These are phyloP conservation scores for Oleoguttula mirabilis DNA, from an alignment of 495 filamentous ascomycete species.

Conservation along the genomic window DNA sequence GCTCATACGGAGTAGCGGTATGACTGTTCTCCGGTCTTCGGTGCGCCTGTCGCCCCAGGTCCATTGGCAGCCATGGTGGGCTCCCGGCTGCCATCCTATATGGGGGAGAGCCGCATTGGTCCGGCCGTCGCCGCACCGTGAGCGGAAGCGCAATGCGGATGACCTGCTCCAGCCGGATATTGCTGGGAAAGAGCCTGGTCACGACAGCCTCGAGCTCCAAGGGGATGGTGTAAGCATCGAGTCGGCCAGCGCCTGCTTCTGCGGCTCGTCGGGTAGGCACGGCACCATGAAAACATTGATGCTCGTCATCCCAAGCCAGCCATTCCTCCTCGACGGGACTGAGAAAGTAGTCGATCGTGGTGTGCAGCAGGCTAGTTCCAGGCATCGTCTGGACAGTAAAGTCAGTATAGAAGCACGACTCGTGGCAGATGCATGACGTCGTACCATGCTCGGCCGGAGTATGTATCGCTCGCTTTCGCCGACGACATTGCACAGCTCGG, in stretches of 20 bases:
- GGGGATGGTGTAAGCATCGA: constrained; percentile 11
- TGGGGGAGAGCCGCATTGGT: too few species aligned
- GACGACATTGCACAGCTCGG: constrained; percentile 2
- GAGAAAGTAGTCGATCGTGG: too few species aligned
- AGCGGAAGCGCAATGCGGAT: constrained; percentile 10
- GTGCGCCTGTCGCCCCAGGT: too few species aligned
- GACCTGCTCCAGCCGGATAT: constrained; percentile 4
- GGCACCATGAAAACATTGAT: constrained; percentile 2
- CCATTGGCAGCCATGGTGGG: too few species aligned
- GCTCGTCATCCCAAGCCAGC: constrained; percentile 7
- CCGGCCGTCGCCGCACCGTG: constrained; percentile 10
- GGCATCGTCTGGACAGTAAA: too few species aligned
- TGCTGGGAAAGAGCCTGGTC: constrained; percentile 1
- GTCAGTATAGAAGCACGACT: too few species aligned
- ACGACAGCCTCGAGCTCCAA: constrained; percentile 6
- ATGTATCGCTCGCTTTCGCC: neutral
- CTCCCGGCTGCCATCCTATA: too few species aligned
- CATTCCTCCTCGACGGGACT: constrained; percentile 6
- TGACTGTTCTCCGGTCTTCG: too few species aligned
- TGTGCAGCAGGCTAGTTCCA: too few species aligned
- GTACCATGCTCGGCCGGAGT: constrained; percentile 3
- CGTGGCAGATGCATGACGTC: too few species aligned
- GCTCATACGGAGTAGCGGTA: too few species aligned
- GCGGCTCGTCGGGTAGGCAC: constrained; percentile 5
- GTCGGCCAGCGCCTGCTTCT: constrained; percentile 2